Evolutionary conservation across 352 stramenopile species (phyloP).

Genomic region (Globisporangium spinosum): DNA sequence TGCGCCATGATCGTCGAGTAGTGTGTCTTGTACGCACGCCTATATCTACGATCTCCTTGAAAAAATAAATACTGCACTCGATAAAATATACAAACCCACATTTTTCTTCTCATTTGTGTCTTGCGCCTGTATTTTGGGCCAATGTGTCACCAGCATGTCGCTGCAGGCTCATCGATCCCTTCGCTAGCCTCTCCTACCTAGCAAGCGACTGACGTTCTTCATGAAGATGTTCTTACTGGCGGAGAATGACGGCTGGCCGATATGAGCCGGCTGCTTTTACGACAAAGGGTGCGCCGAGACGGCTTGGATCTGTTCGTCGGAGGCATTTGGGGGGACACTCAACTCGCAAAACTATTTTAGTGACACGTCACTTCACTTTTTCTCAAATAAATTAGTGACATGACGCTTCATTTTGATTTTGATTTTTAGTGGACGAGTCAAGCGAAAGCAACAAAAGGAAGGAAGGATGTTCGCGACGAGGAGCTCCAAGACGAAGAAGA

Average conservation of each 20-base stretch:
- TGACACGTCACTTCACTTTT: not conserved
- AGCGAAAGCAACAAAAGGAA: not conserved
- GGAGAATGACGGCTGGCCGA: too few relatives aligned
- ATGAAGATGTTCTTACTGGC: too few relatives aligned
- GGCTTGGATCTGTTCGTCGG: too few relatives aligned
- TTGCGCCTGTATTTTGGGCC: too few relatives aligned
- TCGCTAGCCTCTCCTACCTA: too few relatives aligned
- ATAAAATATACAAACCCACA: constrained; percentile 5
- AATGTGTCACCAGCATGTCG: too few relatives aligned
- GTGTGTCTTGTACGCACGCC: not conserved
- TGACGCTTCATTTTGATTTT: not conserved
- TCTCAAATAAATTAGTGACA: not conserved
- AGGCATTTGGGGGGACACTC: too few relatives aligned
- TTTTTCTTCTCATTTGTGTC: not conserved
- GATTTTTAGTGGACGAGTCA: not conserved
- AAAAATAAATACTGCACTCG: not conserved
- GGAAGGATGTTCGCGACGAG: constrained; percentile 19
- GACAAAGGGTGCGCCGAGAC: too few relatives aligned
- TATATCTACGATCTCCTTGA: not conserved
- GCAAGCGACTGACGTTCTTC: too few relatives aligned
- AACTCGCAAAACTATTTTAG: not conserved
- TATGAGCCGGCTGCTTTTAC: too few relatives aligned
- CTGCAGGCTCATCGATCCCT: too few relatives aligned
- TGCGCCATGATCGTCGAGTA: not conserved
- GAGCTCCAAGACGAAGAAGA: constrained; percentile 21